Conservation (phyloP, 2,329 filamentous ascomycete species). For the Fusarium tanahbumbuense region DNA sequence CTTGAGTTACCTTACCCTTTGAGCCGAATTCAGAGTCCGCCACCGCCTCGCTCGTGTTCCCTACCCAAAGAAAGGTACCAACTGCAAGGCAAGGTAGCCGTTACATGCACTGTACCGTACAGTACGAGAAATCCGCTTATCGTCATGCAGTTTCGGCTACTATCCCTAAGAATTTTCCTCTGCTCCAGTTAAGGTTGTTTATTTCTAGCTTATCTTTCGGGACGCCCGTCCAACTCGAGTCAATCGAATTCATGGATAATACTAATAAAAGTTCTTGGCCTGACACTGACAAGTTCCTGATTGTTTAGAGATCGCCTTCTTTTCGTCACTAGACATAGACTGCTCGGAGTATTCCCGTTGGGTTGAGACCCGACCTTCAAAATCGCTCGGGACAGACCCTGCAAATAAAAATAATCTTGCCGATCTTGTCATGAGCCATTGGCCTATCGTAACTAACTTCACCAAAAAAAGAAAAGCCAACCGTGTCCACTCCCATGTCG, state of each 20-base stretch:
- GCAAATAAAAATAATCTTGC: constrained; percentile 28
- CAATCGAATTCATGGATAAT: constrained; percentile 17
- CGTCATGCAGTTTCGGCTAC: constrained; percentile 32
- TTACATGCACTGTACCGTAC: constrained; percentile 30
- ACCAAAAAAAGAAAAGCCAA: constrained; percentile 10
- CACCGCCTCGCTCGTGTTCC: constrained; percentile 43
- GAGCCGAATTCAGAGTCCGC: constrained; percentile 44
- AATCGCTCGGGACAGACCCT: constrained; percentile 35
- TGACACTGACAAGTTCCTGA: constrained; percentile 1
- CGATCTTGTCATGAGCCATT: constrained; percentile 41
- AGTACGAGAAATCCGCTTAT: constrained; percentile 31
- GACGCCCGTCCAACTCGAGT: constrained; percentile 32
- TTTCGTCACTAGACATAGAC: not conserved
- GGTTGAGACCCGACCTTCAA: constrained; percentile 15
- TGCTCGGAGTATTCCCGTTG: constrained; percentile 1
- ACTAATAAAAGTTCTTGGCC: constrained; percentile 2
- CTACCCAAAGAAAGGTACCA: not conserved
- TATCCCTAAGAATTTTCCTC: constrained; percentile 22
- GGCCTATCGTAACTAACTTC: constrained; percentile 39
- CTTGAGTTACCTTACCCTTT: constrained; percentile 39
- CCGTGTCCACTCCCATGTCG: constrained; percentile 32
- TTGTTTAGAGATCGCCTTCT: not conserved
- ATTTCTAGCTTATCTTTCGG: constrained; percentile 41
- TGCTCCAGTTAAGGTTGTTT: constrained; percentile 13
- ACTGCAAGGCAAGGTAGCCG: not conserved